Evolutionary conservation across 2,329 filamentous ascomycete genomes (phyloP).

Genomic region (Fusarium sp.): DNA sequence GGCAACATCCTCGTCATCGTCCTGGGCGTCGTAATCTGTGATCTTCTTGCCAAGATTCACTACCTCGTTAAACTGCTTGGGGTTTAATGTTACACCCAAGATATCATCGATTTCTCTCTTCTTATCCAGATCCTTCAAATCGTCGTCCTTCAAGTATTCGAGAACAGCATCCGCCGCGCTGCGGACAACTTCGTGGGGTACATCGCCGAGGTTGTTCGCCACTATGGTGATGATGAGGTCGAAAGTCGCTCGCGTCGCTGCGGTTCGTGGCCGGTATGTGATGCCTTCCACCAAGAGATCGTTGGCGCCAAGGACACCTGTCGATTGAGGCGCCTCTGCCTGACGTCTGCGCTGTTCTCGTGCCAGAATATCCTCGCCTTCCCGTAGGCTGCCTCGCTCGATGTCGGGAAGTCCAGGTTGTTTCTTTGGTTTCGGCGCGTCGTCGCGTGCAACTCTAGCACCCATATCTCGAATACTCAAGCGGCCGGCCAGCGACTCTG

Average conservation of each 20-base stretch:
- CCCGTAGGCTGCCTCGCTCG: constrained; percentile 78
- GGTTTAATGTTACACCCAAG: constrained; percentile 80
- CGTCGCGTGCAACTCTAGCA: constrained; percentile 80
- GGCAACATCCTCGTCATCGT: constrained; percentile 90
- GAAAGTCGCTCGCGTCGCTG: constrained; percentile 91
- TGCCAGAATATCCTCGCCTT: constrained; percentile 85
- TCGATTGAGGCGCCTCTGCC: constrained; percentile 73
- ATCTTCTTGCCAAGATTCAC: constrained; percentile 98
- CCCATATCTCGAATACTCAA: constrained; percentile 97
- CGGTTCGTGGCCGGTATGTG: constrained; percentile 89
- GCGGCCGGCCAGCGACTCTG: constrained; percentile 94
- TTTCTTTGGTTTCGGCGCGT: constrained; percentile 85
- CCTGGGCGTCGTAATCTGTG: constrained; percentile 96
- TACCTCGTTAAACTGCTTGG: constrained; percentile 96
- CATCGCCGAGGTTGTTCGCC: constrained; percentile 88
- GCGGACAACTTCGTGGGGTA: constrained; percentile 88
- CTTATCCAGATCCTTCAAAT: constrained; percentile 96
- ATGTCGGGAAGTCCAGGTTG: constrained; percentile 74
- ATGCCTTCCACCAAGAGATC: constrained; percentile 92
- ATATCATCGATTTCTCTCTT: constrained; percentile 98
- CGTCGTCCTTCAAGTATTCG: constrained; percentile 93
- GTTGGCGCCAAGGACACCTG: constrained; percentile 83
- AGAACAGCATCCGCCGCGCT: constrained; percentile 94
- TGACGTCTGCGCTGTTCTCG: constrained; percentile 90
- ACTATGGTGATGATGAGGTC: constrained; percentile 94